A percentile compares a stretch with the other conserved stretches of the same genome.
Evolutionary conservation across 2,329 filamentous ascomycete genomes (phyloP).

Genomic region (Pseudogymnoascus sp.): DNA sequence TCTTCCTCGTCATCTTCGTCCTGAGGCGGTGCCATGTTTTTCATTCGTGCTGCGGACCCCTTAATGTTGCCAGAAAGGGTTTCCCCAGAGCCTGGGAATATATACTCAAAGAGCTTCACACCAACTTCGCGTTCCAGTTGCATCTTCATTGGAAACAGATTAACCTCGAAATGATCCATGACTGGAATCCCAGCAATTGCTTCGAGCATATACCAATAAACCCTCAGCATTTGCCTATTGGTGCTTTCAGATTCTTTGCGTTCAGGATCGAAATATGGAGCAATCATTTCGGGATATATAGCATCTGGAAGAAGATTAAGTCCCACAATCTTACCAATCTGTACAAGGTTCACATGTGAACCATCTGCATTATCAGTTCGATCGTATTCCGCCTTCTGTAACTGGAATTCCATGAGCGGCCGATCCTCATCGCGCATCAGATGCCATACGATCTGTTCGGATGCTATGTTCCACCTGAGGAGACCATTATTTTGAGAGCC

Average conservation of each 20-base stretch:
- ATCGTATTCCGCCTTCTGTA: slow-evolving; percentile 86
- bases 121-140: slow-evolving; percentile 90
- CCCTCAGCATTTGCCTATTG: slow-evolving; percentile 77
- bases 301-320: slow-evolving; percentile 86
- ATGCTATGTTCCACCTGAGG: slow-evolving; percentile 88
- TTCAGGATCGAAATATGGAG: slow-evolving; percentile 72
- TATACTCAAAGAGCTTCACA: slow-evolving; percentile 91
- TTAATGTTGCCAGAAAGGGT: slow-evolving; percentile 37
- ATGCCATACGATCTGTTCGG: slow-evolving; percentile 95
- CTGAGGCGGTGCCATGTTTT: slow-evolving; percentile 40
- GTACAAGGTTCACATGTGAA: slow-evolving; percentile 87
- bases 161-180: slow-evolving; percentile 94
- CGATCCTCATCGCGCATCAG: slow-evolving; percentile 81
- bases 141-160: slow-evolving; percentile 85
- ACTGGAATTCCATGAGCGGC: slow-evolving; percentile 85
- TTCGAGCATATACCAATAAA: slow-evolving; percentile 98
- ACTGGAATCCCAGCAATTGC: slow-evolving; percentile 96
- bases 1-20: slow-evolving; percentile 28
- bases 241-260: slow-evolving; percentile 43
- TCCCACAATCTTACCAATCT: slow-evolving; percentile 80
- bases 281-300: slow-evolving; percentile 92
- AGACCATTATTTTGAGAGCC: slow-evolving; percentile 70
- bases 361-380: slow-evolving; percentile 95
- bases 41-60: slow-evolving; percentile 57
- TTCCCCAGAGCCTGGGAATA: slow-evolving; percentile 73